Conservation (phyloP, 2,329 filamentous ascomycete genomes). For the Pseudocercospora musae region DNA sequence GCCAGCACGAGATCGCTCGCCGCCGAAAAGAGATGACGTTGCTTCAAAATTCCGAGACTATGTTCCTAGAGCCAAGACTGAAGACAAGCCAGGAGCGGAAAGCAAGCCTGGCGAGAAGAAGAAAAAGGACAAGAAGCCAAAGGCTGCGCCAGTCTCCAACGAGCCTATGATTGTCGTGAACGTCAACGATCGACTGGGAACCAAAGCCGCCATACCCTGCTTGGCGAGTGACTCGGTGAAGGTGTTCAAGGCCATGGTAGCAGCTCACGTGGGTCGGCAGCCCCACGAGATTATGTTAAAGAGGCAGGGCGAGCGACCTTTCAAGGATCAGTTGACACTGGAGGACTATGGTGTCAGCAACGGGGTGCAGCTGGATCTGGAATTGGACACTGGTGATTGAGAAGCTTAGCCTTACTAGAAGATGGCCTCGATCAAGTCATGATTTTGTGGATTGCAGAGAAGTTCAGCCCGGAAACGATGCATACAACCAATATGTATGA, state of each 20-base stretch:
- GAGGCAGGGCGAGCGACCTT: conserved; percentile 85
- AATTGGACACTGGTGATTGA: conserved; percentile 41
- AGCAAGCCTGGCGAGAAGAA: conserved; percentile 8
- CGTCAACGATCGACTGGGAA: conserved; percentile 91
- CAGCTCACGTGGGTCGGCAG: conserved; percentile 80
- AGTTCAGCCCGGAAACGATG: background rate
- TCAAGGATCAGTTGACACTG: conserved; percentile 84
- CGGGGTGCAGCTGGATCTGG: conserved; percentile 64
- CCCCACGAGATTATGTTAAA: conserved; percentile 90
- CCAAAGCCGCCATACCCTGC: conserved; percentile 91
- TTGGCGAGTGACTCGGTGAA: conserved; percentile 78
- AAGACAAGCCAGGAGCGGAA: conserved; percentile 2
- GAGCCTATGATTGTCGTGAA: conserved; percentile 93
- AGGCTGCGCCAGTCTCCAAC: conserved; percentile 37
- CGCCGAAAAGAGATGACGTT: conserved; percentile 7
- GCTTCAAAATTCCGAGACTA: conserved; percentile 6
- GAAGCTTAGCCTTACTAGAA: background rate
- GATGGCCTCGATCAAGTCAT: background rate
- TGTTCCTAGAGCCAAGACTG: background rate
- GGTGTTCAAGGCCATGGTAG: conserved; percentile 88
- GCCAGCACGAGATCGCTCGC: conserved; percentile 21
- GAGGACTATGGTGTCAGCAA: conserved; percentile 94
- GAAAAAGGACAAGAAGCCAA: conserved; percentile 23
- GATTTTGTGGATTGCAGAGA: no score
- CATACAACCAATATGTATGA: background rate